Evolutionary conservation across 2,329 filamentous ascomycete species (phyloP).

Genomic region (Paecilomyces variotii): DNA sequence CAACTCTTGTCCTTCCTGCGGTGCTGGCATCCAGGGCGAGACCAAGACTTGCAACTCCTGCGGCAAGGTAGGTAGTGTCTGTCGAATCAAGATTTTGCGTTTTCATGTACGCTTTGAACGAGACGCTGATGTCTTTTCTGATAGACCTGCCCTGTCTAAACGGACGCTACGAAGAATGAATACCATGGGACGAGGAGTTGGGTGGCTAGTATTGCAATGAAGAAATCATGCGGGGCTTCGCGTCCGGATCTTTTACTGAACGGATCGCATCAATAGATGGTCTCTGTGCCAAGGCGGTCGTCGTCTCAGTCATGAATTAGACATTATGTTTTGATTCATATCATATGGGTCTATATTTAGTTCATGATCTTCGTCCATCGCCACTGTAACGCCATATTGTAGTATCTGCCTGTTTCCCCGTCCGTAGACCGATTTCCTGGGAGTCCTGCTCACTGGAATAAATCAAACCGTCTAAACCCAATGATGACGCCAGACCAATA

Average conservation of each 20-base stretch:
- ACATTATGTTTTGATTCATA: neutral
- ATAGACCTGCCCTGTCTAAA: slow-evolving; percentile 10
- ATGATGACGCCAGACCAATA: neutral
- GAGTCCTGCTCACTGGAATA: neutral
- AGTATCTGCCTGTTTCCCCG: neutral
- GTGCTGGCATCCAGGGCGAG: slow-evolving; percentile 14
- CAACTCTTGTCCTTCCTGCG: slow-evolving; percentile 18
- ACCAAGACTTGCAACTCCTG: slow-evolving; percentile 22
- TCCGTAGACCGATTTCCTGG: neutral
- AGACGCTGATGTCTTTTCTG: neutral
- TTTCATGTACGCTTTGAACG: neutral
- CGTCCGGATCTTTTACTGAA: neutral
- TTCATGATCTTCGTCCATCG: neutral
- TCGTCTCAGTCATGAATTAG: neutral
- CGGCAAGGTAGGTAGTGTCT: slow-evolving; percentile 13
- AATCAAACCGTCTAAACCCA: neutral
- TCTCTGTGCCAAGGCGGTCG: too few species aligned
- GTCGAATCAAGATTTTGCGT: neutral
- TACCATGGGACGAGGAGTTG: neutral
- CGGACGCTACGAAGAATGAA: neutral
- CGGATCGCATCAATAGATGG: neutral
- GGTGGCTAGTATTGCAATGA: neutral
- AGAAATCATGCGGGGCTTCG: neutral
- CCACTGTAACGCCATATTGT: neutral
- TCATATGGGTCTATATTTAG: neutral